Conservation (phyloP, 208 protist species). For the Trypanosoma caninum region DNA sequence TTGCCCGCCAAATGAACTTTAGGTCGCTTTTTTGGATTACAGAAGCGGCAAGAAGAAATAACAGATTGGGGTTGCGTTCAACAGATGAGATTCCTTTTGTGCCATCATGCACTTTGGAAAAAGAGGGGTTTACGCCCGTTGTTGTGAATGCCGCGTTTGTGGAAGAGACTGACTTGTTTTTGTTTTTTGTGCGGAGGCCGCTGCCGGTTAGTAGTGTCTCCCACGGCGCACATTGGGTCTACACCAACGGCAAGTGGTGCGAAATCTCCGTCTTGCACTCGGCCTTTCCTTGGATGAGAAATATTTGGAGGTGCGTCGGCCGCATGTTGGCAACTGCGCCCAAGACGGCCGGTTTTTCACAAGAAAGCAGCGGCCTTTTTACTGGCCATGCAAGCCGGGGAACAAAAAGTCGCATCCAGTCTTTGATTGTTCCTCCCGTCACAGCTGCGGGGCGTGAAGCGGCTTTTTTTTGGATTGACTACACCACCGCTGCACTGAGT, state of each 20-base stretch:
- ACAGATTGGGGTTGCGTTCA: not conserved
- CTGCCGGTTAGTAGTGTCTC: slow-evolving; percentile 5
- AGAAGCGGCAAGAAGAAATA: slow-evolving; percentile 1
- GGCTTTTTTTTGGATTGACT: slow-evolving; percentile 53
- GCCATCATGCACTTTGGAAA: no score
- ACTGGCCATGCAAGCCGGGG: not conserved
- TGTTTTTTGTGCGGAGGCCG: slow-evolving; percentile 41
- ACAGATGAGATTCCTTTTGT: slow-evolving; percentile 7
- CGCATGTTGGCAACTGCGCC: not conserved
- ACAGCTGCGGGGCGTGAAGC: slow-evolving; percentile 16
- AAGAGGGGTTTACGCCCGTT: not conserved
- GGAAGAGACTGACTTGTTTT: slow-evolving; percentile 63
- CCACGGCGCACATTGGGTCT: slow-evolving; percentile 19
- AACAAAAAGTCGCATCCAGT: slow-evolving; percentile 21
- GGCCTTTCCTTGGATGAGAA: slow-evolving; percentile 1
- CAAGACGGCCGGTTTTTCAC: not conserved
- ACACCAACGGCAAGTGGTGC: slow-evolving; percentile 17
- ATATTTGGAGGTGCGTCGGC: slow-evolving; percentile 1
- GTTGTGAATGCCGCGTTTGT: slow-evolving; percentile 54
- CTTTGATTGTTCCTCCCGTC: slow-evolving; percentile 29
- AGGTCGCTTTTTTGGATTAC: slow-evolving; percentile 16
- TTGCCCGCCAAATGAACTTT: slow-evolving; percentile 13
- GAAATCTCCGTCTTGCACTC: not conserved
- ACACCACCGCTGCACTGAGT: slow-evolving; percentile 13
- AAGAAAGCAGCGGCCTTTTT: not conserved